Conservation (phyloP, 495 filamentous ascomycete genomes). For the Friedmanniomyces endolithicus region DNA sequence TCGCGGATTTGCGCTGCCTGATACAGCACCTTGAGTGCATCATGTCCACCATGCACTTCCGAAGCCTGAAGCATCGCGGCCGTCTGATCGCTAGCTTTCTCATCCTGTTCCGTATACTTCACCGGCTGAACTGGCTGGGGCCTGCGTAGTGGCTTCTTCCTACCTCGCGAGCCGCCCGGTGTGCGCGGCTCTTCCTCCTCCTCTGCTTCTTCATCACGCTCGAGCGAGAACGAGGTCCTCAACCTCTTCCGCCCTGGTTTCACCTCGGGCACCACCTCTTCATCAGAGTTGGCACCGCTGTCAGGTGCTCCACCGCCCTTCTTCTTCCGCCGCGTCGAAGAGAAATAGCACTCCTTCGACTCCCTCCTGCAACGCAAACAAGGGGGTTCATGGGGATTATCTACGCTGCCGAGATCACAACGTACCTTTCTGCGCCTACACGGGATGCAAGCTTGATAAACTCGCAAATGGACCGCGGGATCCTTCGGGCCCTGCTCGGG, state of each 20-base stretch:
- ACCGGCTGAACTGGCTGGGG: slow-evolving; percentile 17
- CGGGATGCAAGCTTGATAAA: slow-evolving; percentile 45
- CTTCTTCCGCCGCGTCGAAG: slow-evolving; percentile 84
- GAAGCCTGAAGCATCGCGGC: slow-evolving; percentile 49
- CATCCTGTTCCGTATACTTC: slow-evolving; percentile 29
- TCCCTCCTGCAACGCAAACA: slow-evolving; percentile 89
- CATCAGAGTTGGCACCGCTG: slow-evolving; percentile 29
- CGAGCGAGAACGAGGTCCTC: slow-evolving; percentile 6
- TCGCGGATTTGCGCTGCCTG: slow-evolving; percentile 45
- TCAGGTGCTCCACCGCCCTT: slow-evolving; percentile 37
- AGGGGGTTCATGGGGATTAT: slow-evolving; percentile 85
- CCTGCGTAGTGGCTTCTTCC: slow-evolving; percentile 44
- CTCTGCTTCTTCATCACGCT: slow-evolving; percentile 15
- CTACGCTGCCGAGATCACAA: slow-evolving; percentile 87
- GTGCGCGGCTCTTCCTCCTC: slow-evolving; percentile 44
- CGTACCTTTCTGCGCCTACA: slow-evolving; percentile 85
- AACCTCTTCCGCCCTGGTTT: slow-evolving; percentile 30
- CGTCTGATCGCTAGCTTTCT: slow-evolving; percentile 44
- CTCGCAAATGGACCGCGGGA: slow-evolving; percentile 14
- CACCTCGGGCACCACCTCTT: slow-evolving; percentile 27
- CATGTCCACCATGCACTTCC: slow-evolving; percentile 56
- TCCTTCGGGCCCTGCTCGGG: neutral
- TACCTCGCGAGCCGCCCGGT: slow-evolving; percentile 48
- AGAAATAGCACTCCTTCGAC: slow-evolving; percentile 91
- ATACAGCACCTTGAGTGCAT: slow-evolving; percentile 57